These are phyloP conservation scores for Neoboletus subvelutipes DNA, from an alignment of 768 basidiomycete species.

Conservation along the genomic window DNA sequence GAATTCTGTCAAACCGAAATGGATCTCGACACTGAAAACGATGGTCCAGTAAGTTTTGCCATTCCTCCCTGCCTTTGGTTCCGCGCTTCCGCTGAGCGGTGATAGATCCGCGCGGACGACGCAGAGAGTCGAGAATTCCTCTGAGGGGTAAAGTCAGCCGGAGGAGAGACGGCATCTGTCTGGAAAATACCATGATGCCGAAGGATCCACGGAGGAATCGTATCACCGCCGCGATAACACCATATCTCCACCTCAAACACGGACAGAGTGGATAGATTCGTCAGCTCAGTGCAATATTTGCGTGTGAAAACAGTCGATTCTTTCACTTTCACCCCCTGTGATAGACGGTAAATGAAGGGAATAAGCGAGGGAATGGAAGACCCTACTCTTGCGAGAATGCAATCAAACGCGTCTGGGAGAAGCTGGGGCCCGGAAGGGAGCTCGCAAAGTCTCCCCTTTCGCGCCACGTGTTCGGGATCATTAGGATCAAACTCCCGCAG, in stretches of 20 bases:
- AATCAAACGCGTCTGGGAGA: slow-evolving; percentile 82
- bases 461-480: slow-evolving; percentile 64
- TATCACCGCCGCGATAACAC: slow-evolving; percentile 78
- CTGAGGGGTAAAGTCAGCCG: slow-evolving; percentile 32
- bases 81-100: slow-evolving; percentile 66
- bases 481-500: slow-evolving; percentile 63
- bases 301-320: slow-evolving; percentile 79
- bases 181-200: slow-evolving; percentile 42
- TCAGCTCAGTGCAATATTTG: slow-evolving; percentile 82
- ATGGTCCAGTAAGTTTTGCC: slow-evolving; percentile 82
- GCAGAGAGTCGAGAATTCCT: slow-evolving; percentile 74
- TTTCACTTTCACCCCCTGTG: slow-evolving; percentile 69
- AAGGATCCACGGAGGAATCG: slow-evolving; percentile 72
- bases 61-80: slow-evolving; percentile 59
- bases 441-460: slow-evolving; percentile 67
- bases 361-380: slow-evolving; percentile 2
- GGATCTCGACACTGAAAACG: slow-evolving; percentile 81
- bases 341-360: slow-evolving; percentile 9
- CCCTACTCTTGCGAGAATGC: slow-evolving; percentile 68
- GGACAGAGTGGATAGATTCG: slow-evolving; percentile 69
- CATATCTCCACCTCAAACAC: slow-evolving; percentile 85
- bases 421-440: slow-evolving; percentile 75
- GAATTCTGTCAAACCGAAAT: slow-evolving; percentile 82
- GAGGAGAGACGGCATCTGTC: background rate
- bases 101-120: slow-evolving; percentile 78